Percentiles rank a stretch among this genome's conserved stretches.
Evolutionary conservation across 169 alveolate genomes (phyloP).

Genomic region (Pseudocohnilembus persalinus): DNA sequence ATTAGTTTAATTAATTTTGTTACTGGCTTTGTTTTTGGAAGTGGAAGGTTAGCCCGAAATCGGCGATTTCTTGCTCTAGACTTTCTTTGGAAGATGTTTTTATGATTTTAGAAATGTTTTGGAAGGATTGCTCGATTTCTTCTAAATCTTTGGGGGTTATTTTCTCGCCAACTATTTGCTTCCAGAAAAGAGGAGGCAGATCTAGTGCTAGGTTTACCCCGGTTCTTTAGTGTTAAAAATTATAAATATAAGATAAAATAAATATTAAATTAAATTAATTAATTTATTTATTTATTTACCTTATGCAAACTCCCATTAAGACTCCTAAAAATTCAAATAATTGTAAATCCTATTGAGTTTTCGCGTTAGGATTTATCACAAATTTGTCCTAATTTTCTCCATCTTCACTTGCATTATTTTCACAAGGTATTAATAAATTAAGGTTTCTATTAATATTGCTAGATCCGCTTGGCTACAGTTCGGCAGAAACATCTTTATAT

Average conservation of each 20-base stretch:
- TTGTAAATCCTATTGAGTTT: conserved; percentile 59
- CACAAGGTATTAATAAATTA: conserved; percentile 52
- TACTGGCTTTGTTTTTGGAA: too few species aligned
- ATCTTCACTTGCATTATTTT: conserved; percentile 67
- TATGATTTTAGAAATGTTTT: conserved; percentile 63
- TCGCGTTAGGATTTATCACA: conserved; percentile 72
- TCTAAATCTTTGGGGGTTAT: conserved; percentile 74
- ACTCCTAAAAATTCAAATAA: conserved; percentile 85
- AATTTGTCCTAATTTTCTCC: conserved; percentile 79
- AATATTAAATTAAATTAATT: too few species aligned
- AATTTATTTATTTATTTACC: too few species aligned
- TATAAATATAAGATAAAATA: too few species aligned
- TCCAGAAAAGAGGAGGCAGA: conserved; percentile 83
- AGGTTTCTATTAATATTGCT: conserved; percentile 5
- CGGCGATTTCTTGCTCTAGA: conserved; percentile 54
- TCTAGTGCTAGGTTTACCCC: conserved; percentile 82
- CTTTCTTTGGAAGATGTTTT: conserved; percentile 43
- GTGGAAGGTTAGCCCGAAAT: neutral
- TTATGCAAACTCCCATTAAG: conserved; percentile 83
- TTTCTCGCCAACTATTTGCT: conserved; percentile 76
- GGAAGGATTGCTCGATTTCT: conserved; percentile 75
- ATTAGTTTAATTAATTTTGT: too few species aligned
- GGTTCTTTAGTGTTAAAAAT: too few species aligned
- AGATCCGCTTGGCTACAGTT: conserved; percentile 29
- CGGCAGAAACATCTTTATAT: conserved; percentile 77